Evolutionary conservation across 2,329 filamentous ascomycete genomes (phyloP), one percentile per base, ranked within the genome.

Genomic region (Pseudogymnoascus sp.): DNA sequence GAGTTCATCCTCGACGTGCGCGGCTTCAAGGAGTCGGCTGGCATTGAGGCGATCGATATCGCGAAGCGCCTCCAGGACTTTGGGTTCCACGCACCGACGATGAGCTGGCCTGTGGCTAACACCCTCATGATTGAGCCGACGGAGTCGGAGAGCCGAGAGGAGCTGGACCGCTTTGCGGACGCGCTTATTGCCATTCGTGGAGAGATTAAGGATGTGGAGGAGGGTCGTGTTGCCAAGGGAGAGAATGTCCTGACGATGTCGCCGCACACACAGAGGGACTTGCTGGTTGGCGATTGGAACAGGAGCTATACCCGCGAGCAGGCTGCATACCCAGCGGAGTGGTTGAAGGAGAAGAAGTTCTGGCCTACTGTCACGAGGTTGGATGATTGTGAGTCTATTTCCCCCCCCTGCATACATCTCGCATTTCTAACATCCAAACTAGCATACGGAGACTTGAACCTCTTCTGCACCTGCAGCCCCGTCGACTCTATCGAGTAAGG

Each of bases 61-160:
- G 93, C 93, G 72, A 97, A 97, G 82, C 90, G 93, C 67, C 85
- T 97, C 19, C 93, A 97, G 77, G 93, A 97, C 74, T 97, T 96
- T 74, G 93, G 93, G 44, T 97, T 97, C 84, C 93, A 97, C 76
- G 90, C 93, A 1, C 93, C 93, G 0, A 97, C 93, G 62, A 97
- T 97, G 93, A 92, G 87, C 74, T 97, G 91, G 90, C 93, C 93
- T 1, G 92, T 97, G 1, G 84, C 91, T 61, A 96, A 96, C 77
- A 97, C 93, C 0, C 85, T 97, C 50, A 97, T 97, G 93, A 96
- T 97, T 68, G 93, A 97, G 79, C 93, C 93, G 1, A 97, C 93
- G 0, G 93, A 97, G 78, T 93, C 88, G 13, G 93, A 97, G 80
- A 90, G 85, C 76, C 93, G 95, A 75, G 88, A 88, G 66, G 93